A percentile compares a stretch with the other conserved stretches of the same genome.
Evolutionary conservation across 208 protist species (phyloP).

Genomic region (Acanthamoeba culbertsoni): DNA sequence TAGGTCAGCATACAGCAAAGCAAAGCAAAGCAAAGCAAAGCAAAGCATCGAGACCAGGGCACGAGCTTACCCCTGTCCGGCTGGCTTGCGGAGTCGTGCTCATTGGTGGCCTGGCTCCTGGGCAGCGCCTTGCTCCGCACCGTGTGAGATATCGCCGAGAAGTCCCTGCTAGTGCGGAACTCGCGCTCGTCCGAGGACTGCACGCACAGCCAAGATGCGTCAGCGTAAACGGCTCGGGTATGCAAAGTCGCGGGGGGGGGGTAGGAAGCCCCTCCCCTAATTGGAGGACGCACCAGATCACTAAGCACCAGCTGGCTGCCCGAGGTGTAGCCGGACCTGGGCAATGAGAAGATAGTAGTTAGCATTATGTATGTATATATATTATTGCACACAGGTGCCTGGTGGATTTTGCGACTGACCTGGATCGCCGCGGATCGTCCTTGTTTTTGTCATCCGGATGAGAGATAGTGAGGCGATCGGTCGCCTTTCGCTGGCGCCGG

Average conservation of each 20-base stretch:
- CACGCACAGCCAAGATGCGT: no score
- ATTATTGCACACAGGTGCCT: neutral
- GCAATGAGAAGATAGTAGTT: no score
- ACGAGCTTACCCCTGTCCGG: neutral
- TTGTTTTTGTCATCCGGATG: conserved; percentile 3
- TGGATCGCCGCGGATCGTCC: neutral
- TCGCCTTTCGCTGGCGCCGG: neutral
- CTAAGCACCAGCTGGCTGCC: neutral
- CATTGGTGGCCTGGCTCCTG: neutral
- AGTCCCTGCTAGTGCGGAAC: neutral
- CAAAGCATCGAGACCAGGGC: neutral
- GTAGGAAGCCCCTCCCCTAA: no score
- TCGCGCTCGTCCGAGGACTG: neutral
- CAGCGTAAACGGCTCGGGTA: no score
- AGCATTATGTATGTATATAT: no score
- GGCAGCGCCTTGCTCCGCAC: neutral
- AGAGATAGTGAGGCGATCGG: conserved; percentile 15
- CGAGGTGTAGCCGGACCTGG: neutral
- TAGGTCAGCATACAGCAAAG: neutral
- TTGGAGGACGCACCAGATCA: neutral
- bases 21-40: neutral
- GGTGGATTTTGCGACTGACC: neutral
- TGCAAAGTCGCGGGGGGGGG: no score
- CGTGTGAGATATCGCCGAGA: neutral
- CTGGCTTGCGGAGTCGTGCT: neutral